Base-by-base conservation (phyloP, 164 flowering plant species). In the Santalum album region DNA sequence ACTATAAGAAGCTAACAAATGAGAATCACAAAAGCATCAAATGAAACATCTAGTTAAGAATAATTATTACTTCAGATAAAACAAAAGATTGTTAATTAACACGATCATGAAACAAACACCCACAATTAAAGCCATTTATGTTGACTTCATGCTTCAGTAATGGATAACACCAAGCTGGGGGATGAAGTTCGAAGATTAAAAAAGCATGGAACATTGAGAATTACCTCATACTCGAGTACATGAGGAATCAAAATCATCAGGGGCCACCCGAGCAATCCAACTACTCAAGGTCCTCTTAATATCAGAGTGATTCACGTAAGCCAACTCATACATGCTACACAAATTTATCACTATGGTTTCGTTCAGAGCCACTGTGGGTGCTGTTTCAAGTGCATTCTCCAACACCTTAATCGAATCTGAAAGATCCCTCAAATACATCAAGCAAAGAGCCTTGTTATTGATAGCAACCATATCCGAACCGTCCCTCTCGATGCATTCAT, bases 241-340 rank as follows among this genome's bases (percentile, higher is more conserved):
- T 0, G 99, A 76, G 0, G 92, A 55, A 75, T 90, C 97, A 70
- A 94, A 94, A 73, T 94, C 99, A 77, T 94, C 97, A 0, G 99
- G 99, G 43, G 99, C 96, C 61, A 94, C 92, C 18, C 82, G 72
- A 14, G 92, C 88, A 69, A 94, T 94, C 99, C 97, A 94, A 65
- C 63, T 94, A 61, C 78, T 85, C 32, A 94, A 77, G 0, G 88
- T 94, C 77, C 68, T 73, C 90, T 94, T 94, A 32, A 76, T 67
- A 59, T 94, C 99, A 0, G 86, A 67, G 58, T 90, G 90, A 53
- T 86, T 87, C 50, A 94, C 95, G 73, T 74, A 87, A 11, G 99
- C 99, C 82, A 94, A 70, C 62, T 90, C 99, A 69, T 90, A 94
- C 97, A 94, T 94, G 55, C 96, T 90, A 54, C 97, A 94, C 71